A percentile compares a stretch with the other conserved stretches of the same genome.
phyloP scores from a whole-genome alignment of 371 early-diverging fungal genomes.

The Rhizoclosmatium hyalinum region DNA sequence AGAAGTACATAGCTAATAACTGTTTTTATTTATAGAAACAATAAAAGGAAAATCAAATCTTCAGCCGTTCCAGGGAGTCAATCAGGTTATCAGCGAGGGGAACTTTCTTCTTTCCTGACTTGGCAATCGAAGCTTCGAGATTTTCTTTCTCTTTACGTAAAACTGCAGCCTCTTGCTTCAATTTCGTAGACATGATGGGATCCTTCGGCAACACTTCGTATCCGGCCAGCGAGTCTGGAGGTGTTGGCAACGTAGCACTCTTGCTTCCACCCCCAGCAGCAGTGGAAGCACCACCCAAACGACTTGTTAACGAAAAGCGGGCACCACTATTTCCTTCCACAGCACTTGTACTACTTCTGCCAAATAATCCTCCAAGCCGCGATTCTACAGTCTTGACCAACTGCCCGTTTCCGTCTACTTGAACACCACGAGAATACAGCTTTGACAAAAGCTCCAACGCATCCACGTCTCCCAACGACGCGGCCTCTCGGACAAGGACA shows the following conservation, averaged over 20 bases:
- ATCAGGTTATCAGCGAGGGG: slow-evolving; percentile 7
- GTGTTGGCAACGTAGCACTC: not conserved
- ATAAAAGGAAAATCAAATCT: not conserved
- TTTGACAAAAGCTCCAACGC: slow-evolving; percentile 25
- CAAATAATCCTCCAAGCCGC: slow-evolving; percentile 2
- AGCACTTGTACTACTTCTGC: not conserved
- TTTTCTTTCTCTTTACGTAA: slow-evolving; percentile 15
- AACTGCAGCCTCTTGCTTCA: slow-evolving; percentile 10
- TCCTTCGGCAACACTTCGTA: slow-evolving; percentile 7
- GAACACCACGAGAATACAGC: slow-evolving; percentile 24
- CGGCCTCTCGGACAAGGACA: not conserved
- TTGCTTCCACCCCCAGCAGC: not conserved
- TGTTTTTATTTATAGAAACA: not conserved
- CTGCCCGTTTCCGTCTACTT: slow-evolving; percentile 13
- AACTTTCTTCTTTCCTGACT: slow-evolving; percentile 7
- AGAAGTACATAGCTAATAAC: slow-evolving; percentile 22
- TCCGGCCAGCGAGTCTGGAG: not conserved
- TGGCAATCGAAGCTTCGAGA: slow-evolving; percentile 9
- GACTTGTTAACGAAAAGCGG: slow-evolving; percentile 12
- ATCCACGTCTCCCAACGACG: slow-evolving; percentile 14
- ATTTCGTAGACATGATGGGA: not conserved
- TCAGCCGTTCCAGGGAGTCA: slow-evolving; percentile 20
- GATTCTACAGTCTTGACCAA: not conserved
- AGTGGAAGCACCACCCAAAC: not conserved
- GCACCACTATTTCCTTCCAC: not conserved